phyloP scores from a whole-genome alignment of 345 rosid genomes.

The Linum usitatissimum region DNA sequence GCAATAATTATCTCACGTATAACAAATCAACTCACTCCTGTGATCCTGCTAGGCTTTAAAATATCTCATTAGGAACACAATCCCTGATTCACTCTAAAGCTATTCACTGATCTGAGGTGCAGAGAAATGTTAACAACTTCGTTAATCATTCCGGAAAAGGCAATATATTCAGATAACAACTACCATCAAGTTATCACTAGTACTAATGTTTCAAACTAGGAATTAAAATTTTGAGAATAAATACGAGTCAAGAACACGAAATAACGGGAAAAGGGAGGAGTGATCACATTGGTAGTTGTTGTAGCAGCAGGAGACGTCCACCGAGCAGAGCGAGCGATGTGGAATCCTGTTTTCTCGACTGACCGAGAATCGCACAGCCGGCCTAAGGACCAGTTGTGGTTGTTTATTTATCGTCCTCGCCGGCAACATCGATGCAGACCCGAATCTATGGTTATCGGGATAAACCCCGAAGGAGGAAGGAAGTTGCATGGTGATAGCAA shows the following conservation, averaged over 20 bases:
- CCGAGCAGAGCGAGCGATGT: constrained; percentile 14
- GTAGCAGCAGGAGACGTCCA: constrained; percentile 34
- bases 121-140: not conserved
- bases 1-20: no score
- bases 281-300: constrained; percentile 46
- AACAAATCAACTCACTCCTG: no score
- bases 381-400: not conserved
- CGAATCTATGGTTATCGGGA: not conserved
- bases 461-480: not conserved
- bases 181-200: no score
- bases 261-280: not conserved
- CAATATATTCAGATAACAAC: not conserved
- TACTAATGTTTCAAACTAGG: not conserved
- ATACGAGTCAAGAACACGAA: not conserved
- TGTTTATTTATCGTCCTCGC: not conserved
- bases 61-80: no score
- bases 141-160: not conserved
- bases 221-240: no score
- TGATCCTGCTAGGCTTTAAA: no score
- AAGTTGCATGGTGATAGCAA: not conserved
- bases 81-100: not conserved
- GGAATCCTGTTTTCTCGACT: not conserved
- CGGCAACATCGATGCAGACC: not conserved
- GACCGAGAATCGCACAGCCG: not conserved
- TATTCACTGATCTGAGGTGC: no score